Evolutionary conservation across 306 rosid genomes (phyloP).

Genomic region (Quercus aquifolioides): DNA sequence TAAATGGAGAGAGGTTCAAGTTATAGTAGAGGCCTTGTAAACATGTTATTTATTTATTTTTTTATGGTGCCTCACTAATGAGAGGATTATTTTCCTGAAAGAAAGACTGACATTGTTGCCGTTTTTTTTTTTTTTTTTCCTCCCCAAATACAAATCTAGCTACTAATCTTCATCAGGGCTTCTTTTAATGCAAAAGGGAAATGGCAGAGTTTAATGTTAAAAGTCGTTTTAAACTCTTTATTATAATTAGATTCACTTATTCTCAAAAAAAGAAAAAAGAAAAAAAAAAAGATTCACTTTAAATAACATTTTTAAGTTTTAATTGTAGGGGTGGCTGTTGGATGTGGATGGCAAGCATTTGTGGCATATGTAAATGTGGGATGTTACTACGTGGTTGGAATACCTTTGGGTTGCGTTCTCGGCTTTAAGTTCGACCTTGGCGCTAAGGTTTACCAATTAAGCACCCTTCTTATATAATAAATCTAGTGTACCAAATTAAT

Average conservation of each 20-base stretch:
- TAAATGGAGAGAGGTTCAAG: too few species aligned
- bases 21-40: too few species aligned
- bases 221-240: too few species aligned
- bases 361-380: conserved; percentile 76
- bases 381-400: conserved; percentile 56
- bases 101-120: too few species aligned
- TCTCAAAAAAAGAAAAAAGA: too few species aligned
- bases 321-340: conserved; percentile 68
- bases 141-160: background rate
- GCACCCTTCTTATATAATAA: background rate
- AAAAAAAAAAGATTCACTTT: too few species aligned
- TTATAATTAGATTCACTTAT: too few species aligned
- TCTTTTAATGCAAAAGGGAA: background rate
- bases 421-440: conserved; percentile 68
- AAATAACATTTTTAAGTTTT: background rate
- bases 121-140: too few species aligned
- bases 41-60: too few species aligned
- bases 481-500: background rate
- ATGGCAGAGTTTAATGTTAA: too few species aligned
- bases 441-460: conserved; percentile 38
- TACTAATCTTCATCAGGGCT: background rate
- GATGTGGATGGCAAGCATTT: conserved; percentile 80
- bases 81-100: too few species aligned
- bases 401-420: conserved; percentile 59
- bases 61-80: too few species aligned